Percentiles rank a stretch among this genome's conserved stretches.
Evolutionary conservation across 2,329 filamentous ascomycete genomes (phyloP).

Genomic region (Colletotrichum cereale): DNA sequence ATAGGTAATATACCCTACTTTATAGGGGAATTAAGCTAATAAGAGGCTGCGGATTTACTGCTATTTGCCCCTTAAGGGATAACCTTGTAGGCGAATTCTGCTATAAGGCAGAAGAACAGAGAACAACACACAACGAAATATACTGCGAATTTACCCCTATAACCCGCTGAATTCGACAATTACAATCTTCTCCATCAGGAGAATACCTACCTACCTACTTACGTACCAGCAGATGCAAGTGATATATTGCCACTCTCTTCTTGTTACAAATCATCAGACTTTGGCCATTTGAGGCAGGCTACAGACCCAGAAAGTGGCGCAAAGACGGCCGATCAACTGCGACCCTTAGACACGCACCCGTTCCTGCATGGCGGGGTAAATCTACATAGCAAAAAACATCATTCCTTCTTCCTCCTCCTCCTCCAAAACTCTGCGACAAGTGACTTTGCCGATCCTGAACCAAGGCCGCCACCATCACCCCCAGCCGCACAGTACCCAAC

Average conservation of each 20-base stretch:
- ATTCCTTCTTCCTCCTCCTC: conserved; percentile 14
- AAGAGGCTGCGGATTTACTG: too few relatives aligned
- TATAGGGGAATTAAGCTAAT: too few relatives aligned
- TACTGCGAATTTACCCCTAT: too few relatives aligned
- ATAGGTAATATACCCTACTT: too few relatives aligned
- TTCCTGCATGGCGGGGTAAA: conserved; percentile 42
- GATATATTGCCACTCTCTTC: not conserved
- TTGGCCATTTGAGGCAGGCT: not conserved
- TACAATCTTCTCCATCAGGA: not conserved
- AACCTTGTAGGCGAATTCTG: too few relatives aligned
- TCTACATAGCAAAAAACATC: conserved; percentile 26
- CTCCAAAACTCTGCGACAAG: conserved; percentile 20
- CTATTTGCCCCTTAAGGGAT: too few relatives aligned
- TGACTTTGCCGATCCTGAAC: conserved; percentile 7
- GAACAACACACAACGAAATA: too few relatives aligned
- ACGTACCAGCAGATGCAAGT: too few relatives aligned
- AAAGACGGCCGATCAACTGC: conserved; percentile 30
- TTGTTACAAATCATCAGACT: too few relatives aligned
- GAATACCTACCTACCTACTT: not conserved
- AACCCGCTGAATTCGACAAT: too few relatives aligned
- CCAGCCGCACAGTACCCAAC: not conserved
- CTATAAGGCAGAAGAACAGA: too few relatives aligned
- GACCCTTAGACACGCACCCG: conserved; percentile 33
- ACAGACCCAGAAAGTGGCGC: conserved; percentile 16
- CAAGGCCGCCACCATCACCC: conserved; percentile 1